A percentile compares a stretch with the other conserved stretches of the same genome.
Conservation (phyloP, 176 grass and related monocot genomes). For the Triticum dicoccoides region DNA sequence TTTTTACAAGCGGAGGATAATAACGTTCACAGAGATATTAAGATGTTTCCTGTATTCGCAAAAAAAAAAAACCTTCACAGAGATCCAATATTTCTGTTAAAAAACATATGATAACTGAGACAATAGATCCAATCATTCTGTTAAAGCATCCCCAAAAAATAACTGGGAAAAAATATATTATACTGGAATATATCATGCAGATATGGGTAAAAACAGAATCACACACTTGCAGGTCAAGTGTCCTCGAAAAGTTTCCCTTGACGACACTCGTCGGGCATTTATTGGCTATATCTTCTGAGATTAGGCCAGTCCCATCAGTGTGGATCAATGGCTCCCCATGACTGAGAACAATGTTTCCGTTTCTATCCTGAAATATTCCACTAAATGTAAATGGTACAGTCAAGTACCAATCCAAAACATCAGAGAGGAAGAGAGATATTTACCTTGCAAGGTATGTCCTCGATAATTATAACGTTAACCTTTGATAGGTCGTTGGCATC, state of each 20-base stretch:
- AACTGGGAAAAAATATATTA: background rate
- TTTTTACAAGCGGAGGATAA: background rate
- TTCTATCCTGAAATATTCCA: constrained; percentile 37
- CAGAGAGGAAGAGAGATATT: background rate
- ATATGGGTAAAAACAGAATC: background rate
- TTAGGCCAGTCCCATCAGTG: constrained; percentile 80
- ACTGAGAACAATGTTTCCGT: constrained; percentile 7
- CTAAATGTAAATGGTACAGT: background rate
- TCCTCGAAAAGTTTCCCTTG: constrained; percentile 32
- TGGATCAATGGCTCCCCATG: constrained; percentile 44
- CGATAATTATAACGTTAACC: constrained; percentile 28
- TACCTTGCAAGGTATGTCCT: constrained; percentile 60
- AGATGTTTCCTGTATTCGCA: background rate
- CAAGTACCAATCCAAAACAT: background rate
- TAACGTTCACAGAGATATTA: too few relatives aligned
- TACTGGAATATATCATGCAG: background rate
- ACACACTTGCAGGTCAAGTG: constrained; percentile 20
- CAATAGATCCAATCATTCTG: background rate
- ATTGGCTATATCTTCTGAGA: constrained; percentile 66
- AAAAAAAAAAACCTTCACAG: background rate
- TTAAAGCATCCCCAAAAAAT: background rate
- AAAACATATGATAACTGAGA: too few relatives aligned
- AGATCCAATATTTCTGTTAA: too few relatives aligned
- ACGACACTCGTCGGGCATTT: constrained; percentile 50
- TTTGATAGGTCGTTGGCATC: constrained; percentile 32